Base-by-base conservation (phyloP, 352 stramenopile species). In the Discostella stelligera region DNA sequence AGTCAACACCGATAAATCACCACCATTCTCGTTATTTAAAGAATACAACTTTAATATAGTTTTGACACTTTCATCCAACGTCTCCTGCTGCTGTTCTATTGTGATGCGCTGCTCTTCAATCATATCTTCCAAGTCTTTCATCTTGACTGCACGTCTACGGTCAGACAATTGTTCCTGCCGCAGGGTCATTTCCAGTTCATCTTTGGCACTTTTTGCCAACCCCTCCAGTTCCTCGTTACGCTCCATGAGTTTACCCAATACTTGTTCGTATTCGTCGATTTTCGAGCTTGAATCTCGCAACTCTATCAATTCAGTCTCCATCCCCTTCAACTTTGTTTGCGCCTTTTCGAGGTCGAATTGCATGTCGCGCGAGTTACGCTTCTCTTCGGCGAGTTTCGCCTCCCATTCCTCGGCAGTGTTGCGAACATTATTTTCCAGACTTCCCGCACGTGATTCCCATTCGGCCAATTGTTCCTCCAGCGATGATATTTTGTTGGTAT, bases 31-130 rank as follows among this genome's bases (percentile, higher is more conserved):
- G 58, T 75, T 80, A 52, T 80, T 80, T 0, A 80, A 50, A 21
- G 73, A 80, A 54, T 80, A 80, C 18, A 80, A 58, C 37, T 75
- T 80, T 44, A 80, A 63, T 49, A 80, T 80, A 48, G 73, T 80
- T 50, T 80, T 80, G 50, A 80, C 73, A 68, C 65, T 75, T 62
- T 80, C 73, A 59, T 80, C 73, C 7, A 80, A 55, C 18, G 73
- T 80, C 49, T 80, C 73, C 44, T 80, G 73, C 41, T 80, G 73
- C 13, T 80, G 73, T 41, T 80, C 73, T 46, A 80, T 80, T 21
- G 61, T 70, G 18, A 75, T 25, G 10, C 65, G 62, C 41, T 80
- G 73, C 52, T 80, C 73, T 13, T 66, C 59, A 18, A 80, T 61
- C 62, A 70, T 72, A 5, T 71, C 49, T 25, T 80, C 64, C 49